Evolutionary conservation across 495 filamentous ascomycete species (phyloP).

Genomic region (Ascodesmis nigricans): DNA sequence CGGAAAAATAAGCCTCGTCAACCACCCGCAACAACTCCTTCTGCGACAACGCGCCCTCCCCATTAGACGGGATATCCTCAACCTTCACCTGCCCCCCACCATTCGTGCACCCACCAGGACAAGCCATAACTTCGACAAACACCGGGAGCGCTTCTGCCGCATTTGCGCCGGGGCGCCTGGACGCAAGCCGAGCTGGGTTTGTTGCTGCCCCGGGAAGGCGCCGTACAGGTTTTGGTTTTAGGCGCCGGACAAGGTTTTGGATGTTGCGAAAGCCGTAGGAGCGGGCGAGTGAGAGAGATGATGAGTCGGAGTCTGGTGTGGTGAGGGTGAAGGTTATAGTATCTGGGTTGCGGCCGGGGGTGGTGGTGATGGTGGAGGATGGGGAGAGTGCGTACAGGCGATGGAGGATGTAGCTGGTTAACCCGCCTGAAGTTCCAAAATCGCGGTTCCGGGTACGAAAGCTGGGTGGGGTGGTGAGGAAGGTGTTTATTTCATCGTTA

Average conservation of each 20-base stretch:
- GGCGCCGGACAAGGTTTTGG: constrained; percentile 74
- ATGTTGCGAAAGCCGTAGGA: constrained; percentile 98
- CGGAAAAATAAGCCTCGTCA: constrained; percentile 88
- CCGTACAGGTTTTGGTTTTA: constrained; percentile 57
- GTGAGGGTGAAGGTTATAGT: constrained; percentile 60
- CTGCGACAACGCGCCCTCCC: constrained; percentile 31
- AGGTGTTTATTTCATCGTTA: constrained; percentile 15
- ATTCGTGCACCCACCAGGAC: constrained; percentile 92
- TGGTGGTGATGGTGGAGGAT: constrained; percentile 40
- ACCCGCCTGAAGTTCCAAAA: constrained; percentile 68
- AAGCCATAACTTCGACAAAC: constrained; percentile 98
- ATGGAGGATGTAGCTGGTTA: constrained; percentile 57
- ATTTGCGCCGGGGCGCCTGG: constrained; percentile 10
- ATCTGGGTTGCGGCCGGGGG: constrained; percentile 69
- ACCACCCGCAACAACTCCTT: constrained; percentile 68
- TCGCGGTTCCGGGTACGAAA: constrained; percentile 35
- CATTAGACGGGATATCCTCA: constrained; percentile 42
- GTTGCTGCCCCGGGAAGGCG: constrained; percentile 37
- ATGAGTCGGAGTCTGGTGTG: constrained; percentile 27
- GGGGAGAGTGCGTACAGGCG: constrained; percentile 46
- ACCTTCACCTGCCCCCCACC: constrained; percentile 87
- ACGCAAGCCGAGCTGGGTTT: constrained; percentile 8
- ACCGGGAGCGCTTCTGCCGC: constrained; percentile 25
- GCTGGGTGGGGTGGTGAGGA: constrained; percentile 35
- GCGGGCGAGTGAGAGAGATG: constrained; percentile 57